Evolutionary conservation across 495 filamentous ascomycete species (phyloP), one percentile per base, ranked within the genome.

Genomic region (Aspergillus egyptiacus): DNA sequence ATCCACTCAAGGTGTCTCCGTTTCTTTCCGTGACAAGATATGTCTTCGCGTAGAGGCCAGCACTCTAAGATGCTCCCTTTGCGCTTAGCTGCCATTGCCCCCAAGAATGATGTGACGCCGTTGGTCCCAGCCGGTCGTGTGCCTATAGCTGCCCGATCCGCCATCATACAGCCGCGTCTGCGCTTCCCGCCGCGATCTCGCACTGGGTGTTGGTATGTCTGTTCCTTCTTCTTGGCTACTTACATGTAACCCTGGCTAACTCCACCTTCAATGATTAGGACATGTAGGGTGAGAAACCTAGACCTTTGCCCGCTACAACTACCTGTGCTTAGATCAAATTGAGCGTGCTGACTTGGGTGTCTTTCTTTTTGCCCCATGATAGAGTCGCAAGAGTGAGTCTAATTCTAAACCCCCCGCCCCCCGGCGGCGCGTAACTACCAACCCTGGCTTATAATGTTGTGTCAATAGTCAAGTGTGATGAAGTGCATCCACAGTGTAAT

Each of bases 151-250:
- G 60, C 58, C 19, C 64, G 60, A 47, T 52, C 50, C 22, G 30
- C 73, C 31, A 60, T 63, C 32, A 59, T 64, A 24, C 63, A 69
- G 34, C 65, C 71, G 25, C 70, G 72, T 23, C 59, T 71, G n/a
- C 72, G 75, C 36, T 61, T 78, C n/a, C 75, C 74, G 23, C 73
- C 75, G 7, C 65, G 75, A 44, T 78, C 75, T 41, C 61, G 75
- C 24, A 76, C 73, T 15, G 75, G 75, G 50, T 78, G 75, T 50
- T 77, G 75, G 75, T 77, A 65, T 51, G 72, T 69, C 53, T 25
- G 18, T 24, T 43, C 24, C 24, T 35, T 42, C 43, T 54, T 38
- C 19, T 55, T 45, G 47, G 24, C 31, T 55, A 17, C 34, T 9
- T 43, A 35, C 15, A 36, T 31, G 31, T n/a, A n/a, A n/a, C 36